Percentiles rank a stretch among this genome's conserved stretches.
These are phyloP conservation scores for Alternaria infectoria DNA, from an alignment of 2,329 filamentous ascomycete genomes.

Conservation along the genomic window DNA sequence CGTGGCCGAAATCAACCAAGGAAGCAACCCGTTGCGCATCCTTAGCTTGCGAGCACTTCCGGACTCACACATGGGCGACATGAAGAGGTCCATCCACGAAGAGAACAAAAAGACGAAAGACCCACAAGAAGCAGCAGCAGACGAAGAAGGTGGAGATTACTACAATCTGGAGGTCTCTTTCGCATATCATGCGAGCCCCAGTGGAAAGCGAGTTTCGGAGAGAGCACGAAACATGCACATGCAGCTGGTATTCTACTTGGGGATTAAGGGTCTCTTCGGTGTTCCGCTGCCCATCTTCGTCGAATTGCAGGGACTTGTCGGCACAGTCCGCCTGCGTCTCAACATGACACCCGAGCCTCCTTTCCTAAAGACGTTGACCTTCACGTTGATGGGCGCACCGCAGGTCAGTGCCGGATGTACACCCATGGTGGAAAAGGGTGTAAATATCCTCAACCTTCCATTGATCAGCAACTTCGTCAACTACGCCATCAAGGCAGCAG, in stretches of 20 bases:
- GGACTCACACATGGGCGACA: constrained; percentile 77
- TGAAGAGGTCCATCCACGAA: constrained; percentile 81
- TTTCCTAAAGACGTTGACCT: constrained; percentile 88
- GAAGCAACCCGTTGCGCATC: constrained; percentile 86
- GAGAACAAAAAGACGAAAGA: constrained; percentile 83
- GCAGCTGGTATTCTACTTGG: constrained; percentile 93
- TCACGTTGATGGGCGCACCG: constrained; percentile 92
- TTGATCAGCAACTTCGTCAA: constrained; percentile 97
- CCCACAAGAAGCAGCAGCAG: constrained; percentile 82
- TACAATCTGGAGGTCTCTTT: constrained; percentile 93
- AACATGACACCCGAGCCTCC: constrained; percentile 90
- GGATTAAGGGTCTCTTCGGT: constrained; percentile 85
- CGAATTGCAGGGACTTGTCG: constrained; percentile 88
- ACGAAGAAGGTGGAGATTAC: constrained; percentile 88
- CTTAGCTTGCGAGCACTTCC: constrained; percentile 86
- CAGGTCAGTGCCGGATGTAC: constrained; percentile 89
- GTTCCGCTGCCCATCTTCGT: constrained; percentile 88
- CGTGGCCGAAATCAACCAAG: constrained; percentile 93
- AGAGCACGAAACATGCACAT: constrained; percentile 97
- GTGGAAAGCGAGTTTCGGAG: constrained; percentile 70
- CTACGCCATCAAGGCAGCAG: constrained; percentile 86
- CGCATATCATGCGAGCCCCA: constrained; percentile 87
- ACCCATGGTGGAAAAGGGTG: constrained; percentile 87
- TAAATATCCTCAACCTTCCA: constrained; percentile 90
- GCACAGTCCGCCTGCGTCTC: constrained; percentile 80